Base-by-base conservation (phyloP, 2,329 filamentous ascomycete species). In the Curvularia spicifera region DNA sequence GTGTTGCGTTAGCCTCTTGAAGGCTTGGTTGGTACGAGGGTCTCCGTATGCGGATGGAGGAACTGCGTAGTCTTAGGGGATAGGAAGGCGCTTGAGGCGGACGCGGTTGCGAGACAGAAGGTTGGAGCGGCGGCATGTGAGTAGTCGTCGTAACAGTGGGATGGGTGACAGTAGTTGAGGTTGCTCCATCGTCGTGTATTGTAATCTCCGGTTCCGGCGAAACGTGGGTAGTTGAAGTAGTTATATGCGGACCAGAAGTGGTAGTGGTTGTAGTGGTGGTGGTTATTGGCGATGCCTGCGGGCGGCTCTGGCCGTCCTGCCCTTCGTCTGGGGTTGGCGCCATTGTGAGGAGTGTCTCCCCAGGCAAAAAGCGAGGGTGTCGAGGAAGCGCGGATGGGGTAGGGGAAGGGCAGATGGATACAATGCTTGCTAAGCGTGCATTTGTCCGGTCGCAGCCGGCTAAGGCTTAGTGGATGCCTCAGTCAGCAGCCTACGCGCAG, bases 61-160 rank as follows among this genome's bases (percentile, higher is more conserved):
- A 63, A 18, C 54, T 64, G 50, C 64, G 69, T 44, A 59, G n/a
- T 58, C 64, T 45, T 58, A 55, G 44, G 63, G 69, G 43, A 44
- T 52, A 43, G 24, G 62, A 53, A n/a, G 54, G 42, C 22, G 22
- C 29, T 15, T 37, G 24, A 43, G 28, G 24, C 57, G 60, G 31
- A 13, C 64, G 57, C 29, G 59, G 39, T 33, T 51, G 51, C 1
- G 51, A 22, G 55, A 63, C 39, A 28, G 63, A 60, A 13, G 51
- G 18, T 51, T 64, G 69, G 1, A 61, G 48, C 13, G 51, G 18
- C 3, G 69, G 64, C 3, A 47, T 39, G 13, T 60, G 66, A 12
- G 64, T 60, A 9, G 69, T 72, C 8, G 74, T 75, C 3, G 71
- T 74, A 42, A 72, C 56, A 6, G 72, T 71, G 22, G 73, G 73